A percentile compares a stretch with the other conserved stretches of the same genome.
Evolutionary conservation across 1,139 yeast genomes (phyloP).

Genomic region (Lizanozyma gosingica): DNA sequence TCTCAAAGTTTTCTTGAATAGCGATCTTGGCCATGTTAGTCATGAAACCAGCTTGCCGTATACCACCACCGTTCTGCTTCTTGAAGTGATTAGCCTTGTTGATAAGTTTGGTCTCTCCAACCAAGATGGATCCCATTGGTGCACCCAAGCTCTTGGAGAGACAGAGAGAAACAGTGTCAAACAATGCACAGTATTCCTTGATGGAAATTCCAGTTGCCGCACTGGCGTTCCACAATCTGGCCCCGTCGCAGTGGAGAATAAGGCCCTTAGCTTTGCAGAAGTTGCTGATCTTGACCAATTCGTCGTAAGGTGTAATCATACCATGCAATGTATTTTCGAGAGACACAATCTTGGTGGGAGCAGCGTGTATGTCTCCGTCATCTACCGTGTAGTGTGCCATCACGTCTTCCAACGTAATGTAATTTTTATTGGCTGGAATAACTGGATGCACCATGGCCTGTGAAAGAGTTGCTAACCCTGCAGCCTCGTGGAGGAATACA

Average conservation of each 20-base stretch:
- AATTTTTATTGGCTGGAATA: conserved; percentile 61
- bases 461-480: conserved; percentile 80
- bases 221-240: conserved; percentile 89
- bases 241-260: conserved; percentile 84
- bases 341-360: conserved; percentile 80
- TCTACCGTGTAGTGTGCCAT: conserved; percentile 56
- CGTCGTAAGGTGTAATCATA: conserved; percentile 71
- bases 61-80: conserved; percentile 93
- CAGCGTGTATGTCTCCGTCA: conserved; percentile 79
- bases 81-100: conserved; percentile 77
- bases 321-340: conserved; percentile 89
- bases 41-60: conserved; percentile 82
- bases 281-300: conserved; percentile 59
- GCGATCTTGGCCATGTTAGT: conserved; percentile 77
- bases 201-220: conserved; percentile 66
- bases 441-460: conserved; percentile 92
- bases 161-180: conserved; percentile 86
- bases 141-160: conserved; percentile 90
- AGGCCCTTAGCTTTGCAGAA: conserved; percentile 63
- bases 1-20: conserved; percentile 62
- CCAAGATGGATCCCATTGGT: conserved; percentile 86
- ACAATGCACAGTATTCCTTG: conserved; percentile 63
- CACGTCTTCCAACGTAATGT: conserved; percentile 76
- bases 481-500: conserved; percentile 78
- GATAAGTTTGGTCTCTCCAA: conserved; percentile 55